These are phyloP conservation scores for barley (Hordeum vulgare) DNA, from an alignment of 176 grass and related monocot genomes.

Conservation along the genomic window MorexV3_pseudomolecules_assembly NC_058522.1:349253901-349254400, in stretches of 20 bases:
- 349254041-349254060: not conserved
- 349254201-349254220: not conserved
- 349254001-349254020: not conserved
- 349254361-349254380: too few relatives aligned
- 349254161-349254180: not conserved
- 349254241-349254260: not conserved
- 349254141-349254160: not conserved
- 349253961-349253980: not conserved
- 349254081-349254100: not conserved
- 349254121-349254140: not conserved
- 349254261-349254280: too few relatives aligned
- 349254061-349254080: not conserved
- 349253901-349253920: constrained; percentile 76
- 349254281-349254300: too few relatives aligned
- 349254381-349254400: too few relatives aligned
- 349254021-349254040: not conserved
- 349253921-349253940: constrained; percentile 90
- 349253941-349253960: constrained; percentile 22
- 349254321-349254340: too few relatives aligned
- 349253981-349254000: not conserved
- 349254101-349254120: not conserved
- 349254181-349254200: not conserved
- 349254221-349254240: not conserved
- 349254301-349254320: too few relatives aligned
- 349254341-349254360: too few relatives aligned